phyloP scores from a whole-genome alignment of 2,329 filamentous ascomycete genomes.

The Scedosporium boydii region DNA sequence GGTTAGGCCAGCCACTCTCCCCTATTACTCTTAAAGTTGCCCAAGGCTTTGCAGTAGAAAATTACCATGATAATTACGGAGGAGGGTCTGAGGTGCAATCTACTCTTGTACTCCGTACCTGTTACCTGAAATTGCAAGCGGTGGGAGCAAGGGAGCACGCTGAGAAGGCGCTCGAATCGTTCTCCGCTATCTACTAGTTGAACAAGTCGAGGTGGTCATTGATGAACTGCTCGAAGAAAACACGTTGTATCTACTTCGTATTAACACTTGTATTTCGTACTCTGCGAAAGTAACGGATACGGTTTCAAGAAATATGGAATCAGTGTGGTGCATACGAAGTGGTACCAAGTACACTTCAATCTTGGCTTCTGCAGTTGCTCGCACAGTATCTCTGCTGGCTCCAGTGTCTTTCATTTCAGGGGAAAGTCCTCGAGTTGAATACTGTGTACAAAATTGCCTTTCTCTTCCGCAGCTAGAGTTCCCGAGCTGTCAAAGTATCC shows the following conservation, averaged over 20 bases:
- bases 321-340: no score
- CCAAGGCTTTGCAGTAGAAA: background rate
- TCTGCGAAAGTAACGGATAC: no score
- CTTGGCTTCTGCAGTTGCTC: no score
- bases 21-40: slow-evolving; percentile 2
- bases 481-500: no score
- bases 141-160: background rate
- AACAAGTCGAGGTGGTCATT: background rate
- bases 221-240: background rate
- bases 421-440: no score
- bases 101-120: background rate
- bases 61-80: background rate
- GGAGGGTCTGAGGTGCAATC: background rate
- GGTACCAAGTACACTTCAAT: no score
- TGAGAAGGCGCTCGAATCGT: background rate
- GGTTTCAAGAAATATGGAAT: no score
- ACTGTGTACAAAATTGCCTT: no score
- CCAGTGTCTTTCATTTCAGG: no score
- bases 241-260: background rate
- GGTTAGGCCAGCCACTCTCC: background rate
- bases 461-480: no score
- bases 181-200: background rate
- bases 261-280: no score
- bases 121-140: background rate
- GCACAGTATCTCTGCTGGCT: no score